These are phyloP conservation scores for Wickerhamiella bombiphila DNA, from an alignment of 805 yeast species.

Conservation along the genomic window DNA sequence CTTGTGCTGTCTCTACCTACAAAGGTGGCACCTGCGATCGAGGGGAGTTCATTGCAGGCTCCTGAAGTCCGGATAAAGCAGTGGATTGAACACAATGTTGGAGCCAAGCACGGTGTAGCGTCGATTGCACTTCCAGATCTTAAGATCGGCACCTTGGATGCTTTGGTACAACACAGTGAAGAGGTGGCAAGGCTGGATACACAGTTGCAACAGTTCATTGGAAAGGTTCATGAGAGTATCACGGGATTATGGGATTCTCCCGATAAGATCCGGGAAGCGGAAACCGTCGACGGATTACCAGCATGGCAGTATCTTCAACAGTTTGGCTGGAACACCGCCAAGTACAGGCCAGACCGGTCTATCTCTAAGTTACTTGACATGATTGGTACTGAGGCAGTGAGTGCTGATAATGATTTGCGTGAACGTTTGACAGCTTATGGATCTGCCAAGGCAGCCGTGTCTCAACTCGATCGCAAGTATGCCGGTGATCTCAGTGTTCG, in stretches of 20 bases:
- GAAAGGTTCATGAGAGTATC: slow-evolving; percentile 66
- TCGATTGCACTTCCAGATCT: slow-evolving; percentile 61
- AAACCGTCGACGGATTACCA: slow-evolving; percentile 35
- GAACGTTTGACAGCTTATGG: slow-evolving; percentile 60
- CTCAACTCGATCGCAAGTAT: slow-evolving; percentile 83
- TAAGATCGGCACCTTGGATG: slow-evolving; percentile 89
- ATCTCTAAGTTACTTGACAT: slow-evolving; percentile 57
- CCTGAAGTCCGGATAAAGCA: slow-evolving; percentile 25
- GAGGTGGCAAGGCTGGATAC: slow-evolving; percentile 70
- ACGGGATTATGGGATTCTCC: slow-evolving; percentile 21
- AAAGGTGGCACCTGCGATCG: slow-evolving; percentile 26
- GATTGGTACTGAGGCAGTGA: slow-evolving; percentile 62
- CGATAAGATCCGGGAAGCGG: slow-evolving; percentile 33
- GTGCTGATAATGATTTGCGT: slow-evolving; percentile 75
- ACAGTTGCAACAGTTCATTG: slow-evolving; percentile 55
- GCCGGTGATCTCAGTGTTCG: slow-evolving; percentile 87
- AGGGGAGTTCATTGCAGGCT: slow-evolving; percentile 19
- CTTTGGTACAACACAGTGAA: slow-evolving; percentile 78
- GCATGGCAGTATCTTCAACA: slow-evolving; percentile 54
- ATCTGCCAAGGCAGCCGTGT: slow-evolving; percentile 66
- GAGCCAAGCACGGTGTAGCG: slow-evolving; percentile 35
- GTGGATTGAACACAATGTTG: slow-evolving; percentile 22
- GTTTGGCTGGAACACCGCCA: slow-evolving; percentile 79
- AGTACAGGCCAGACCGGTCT: slow-evolving; percentile 73
- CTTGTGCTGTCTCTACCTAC: slow-evolving; percentile 39